Evolutionary conservation across 2,329 filamentous ascomycete genomes (phyloP), one percentile per base, ranked within the genome.

Genomic region (Beauveria scarabaeidicola): DNA sequence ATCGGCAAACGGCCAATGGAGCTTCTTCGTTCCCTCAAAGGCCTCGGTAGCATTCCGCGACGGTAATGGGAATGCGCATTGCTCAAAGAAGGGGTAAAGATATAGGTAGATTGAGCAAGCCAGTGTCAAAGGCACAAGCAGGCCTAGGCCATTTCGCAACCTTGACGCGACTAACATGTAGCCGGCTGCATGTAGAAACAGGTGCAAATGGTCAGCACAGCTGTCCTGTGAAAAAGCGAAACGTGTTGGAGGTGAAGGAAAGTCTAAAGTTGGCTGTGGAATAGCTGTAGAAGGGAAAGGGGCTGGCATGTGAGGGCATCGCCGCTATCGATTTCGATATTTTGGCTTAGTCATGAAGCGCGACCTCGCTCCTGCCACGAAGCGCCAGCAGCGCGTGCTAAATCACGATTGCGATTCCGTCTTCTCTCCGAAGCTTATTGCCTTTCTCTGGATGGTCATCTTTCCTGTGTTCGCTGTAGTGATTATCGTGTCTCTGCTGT

Each of bases 41-140:
- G 73, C 73, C 32, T 72, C 70, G 4, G 61, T 55, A 23, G 66
- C 55, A 58, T 72, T 66, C 44, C 72, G 64, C 5, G 72, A 76
- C 40, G 77, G 79, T 64, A 77, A 71, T 11, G 92, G 90, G 73
- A 97, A 97, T 41, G 82, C 85, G 77, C 92, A 97, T 68, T 83
- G 82, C 65, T 85, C 81, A 69, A 96, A 87, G 66, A 90, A 69
- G 9, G 94, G 92, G 70, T 96, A 97, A 43, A 93, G 78, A 76
- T 97, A 97, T 57, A 97, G 81, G 75, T 92, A 95, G 64, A 86
- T 67, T 55, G 89, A 90, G 68, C 84, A 83, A 64, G 84, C 74
- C 69, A 93, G 67, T 61, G 89, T 86, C 69, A 93, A 69, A 52
- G 90, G 86, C 64, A 72, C 68, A 67, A 75, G 61, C 54, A 84